These are phyloP conservation scores for Leonotis leonurus DNA, from an alignment of 257 asterid species.

Conservation along the genomic window DNA sequence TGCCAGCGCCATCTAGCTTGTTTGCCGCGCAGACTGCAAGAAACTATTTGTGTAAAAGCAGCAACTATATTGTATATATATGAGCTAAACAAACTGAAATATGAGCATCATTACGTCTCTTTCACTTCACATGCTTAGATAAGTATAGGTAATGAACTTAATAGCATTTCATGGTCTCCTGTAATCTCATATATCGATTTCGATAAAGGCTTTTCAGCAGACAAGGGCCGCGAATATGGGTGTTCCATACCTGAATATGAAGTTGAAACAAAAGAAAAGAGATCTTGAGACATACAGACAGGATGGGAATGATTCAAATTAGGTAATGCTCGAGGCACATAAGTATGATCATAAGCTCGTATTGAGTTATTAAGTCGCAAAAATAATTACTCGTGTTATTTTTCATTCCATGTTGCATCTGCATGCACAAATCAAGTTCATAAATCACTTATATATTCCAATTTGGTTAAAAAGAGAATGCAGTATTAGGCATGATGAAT, in stretches of 20 bases:
- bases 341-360: background rate
- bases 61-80: background rate
- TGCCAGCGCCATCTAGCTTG: constrained; percentile 17
- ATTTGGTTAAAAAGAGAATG: background rate
- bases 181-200: constrained; percentile 85
- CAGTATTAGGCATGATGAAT: too few species aligned
- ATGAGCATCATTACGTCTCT: background rate
- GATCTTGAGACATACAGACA: background rate
- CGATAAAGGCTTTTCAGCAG: constrained; percentile 60
- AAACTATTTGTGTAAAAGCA: background rate
- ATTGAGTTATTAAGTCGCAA: background rate
- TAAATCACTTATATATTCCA: background rate
- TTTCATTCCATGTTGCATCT: background rate
- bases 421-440: background rate
- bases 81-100: background rate
- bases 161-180: constrained; percentile 90
- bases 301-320: background rate
- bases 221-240: constrained; percentile 85
- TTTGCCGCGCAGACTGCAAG: constrained; percentile 29
- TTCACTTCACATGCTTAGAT: background rate
- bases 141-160: constrained; percentile 21
- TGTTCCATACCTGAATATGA: constrained; percentile 49
- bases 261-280: background rate
- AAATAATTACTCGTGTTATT: background rate
- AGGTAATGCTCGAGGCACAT: background rate